Evolutionary conservation across 116 monocot genomes (phyloP).

Genomic region (Papilionanthe hybrid): DNA sequence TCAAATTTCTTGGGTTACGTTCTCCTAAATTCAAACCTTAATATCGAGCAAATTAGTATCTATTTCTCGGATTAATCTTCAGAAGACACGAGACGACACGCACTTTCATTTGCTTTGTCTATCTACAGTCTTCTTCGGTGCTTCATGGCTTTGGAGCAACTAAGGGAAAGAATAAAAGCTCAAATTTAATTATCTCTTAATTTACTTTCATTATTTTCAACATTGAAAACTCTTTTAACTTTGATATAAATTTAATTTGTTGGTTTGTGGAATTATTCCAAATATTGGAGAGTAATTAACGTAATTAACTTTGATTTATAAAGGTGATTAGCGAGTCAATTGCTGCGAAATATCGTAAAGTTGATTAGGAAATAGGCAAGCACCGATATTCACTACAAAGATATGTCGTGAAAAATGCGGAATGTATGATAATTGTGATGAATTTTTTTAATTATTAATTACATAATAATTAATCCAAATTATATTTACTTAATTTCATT

Average conservation of each 20-base stretch:
- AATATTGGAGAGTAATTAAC: background rate
- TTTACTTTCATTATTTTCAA: background rate
- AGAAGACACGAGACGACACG: slow-evolving; percentile 16
- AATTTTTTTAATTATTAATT: too few relatives aligned
- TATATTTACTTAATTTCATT: too few relatives aligned
- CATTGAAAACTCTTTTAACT: background rate
- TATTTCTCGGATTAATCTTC: slow-evolving; percentile 15
- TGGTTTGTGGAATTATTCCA: background rate
- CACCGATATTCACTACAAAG: slow-evolving; percentile 29
- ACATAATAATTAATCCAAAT: too few relatives aligned
- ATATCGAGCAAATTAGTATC: slow-evolving; percentile 6
- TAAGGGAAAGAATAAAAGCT: slow-evolving; percentile 7
- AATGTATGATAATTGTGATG: too few relatives aligned
- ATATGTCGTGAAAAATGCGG: background rate
- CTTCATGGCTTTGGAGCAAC: slow-evolving; percentile 13
- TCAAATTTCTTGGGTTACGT: slow-evolving; percentile 9
- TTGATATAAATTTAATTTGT: too few relatives aligned
- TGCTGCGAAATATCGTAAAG: slow-evolving; percentile 37
- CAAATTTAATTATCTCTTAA: background rate
- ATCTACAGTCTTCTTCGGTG: slow-evolving; percentile 9
- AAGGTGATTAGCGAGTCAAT: too few relatives aligned
- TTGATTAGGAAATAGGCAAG: slow-evolving; percentile 26
- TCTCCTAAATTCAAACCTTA: background rate
- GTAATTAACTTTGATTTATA: background rate
- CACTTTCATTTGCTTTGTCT: background rate